These are phyloP conservation scores for Penicillium sp. DNA, from an alignment of 2,329 filamentous ascomycete genomes.

Conservation along the genomic window DNA sequence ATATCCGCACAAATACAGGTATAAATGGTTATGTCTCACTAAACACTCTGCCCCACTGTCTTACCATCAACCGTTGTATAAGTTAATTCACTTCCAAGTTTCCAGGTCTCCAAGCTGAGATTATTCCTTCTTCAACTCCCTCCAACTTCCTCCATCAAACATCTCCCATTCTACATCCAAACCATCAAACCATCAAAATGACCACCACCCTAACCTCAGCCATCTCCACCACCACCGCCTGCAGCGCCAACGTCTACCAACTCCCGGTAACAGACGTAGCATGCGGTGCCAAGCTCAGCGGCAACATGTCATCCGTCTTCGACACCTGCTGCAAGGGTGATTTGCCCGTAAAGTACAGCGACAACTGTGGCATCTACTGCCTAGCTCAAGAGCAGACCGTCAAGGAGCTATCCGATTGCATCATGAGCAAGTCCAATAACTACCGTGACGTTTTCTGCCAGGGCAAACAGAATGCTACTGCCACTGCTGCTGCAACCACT, in stretches of 20 bases:
- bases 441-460: conserved; percentile 44
- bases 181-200: conserved; percentile 14
- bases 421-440: conserved; percentile 38
- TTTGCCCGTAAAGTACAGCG: conserved; percentile 44
- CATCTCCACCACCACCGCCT: conserved; percentile 17
- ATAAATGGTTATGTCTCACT: conserved; percentile 3
- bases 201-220: conserved; percentile 21
- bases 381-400: conserved; percentile 41
- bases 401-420: conserved; percentile 36
- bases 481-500: conserved; percentile 30
- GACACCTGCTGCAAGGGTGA: conserved; percentile 45
- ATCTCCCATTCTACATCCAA: background rate
- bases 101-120: background rate
- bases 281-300: conserved; percentile 42
- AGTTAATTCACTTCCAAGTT: background rate
- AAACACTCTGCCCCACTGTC: background rate
- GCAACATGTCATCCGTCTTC: conserved; percentile 44
- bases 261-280: conserved; percentile 44
- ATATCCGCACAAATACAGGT: background rate
- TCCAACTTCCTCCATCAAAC: background rate
- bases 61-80: background rate
- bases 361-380: conserved; percentile 51
- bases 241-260: conserved; percentile 36
- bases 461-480: conserved; percentile 32
- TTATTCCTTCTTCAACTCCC: background rate